These are phyloP conservation scores for Castanopsis chinensis DNA, from an alignment of 306 rosid genomes.

Conservation along the genomic window DNA sequence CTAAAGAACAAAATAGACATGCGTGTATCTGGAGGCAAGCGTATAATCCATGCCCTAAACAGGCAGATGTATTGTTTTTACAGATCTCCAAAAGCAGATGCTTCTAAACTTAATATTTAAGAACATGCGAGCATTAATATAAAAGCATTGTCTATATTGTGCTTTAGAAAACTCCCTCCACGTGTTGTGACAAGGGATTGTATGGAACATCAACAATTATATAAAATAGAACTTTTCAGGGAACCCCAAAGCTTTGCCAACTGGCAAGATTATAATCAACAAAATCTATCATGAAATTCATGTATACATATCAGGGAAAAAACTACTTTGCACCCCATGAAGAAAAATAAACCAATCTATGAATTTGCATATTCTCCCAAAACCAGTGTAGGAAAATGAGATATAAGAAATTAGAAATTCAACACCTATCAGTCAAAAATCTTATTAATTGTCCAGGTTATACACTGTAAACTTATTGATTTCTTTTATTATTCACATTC, in stretches of 20 bases:
- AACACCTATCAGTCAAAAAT: neutral
- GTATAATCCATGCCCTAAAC: neutral
- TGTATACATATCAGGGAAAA: neutral
- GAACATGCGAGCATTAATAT: neutral
- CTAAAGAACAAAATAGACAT: neutral
- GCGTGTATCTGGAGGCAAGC: constrained; percentile 1
- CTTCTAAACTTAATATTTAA: neutral
- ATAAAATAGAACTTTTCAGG: neutral
- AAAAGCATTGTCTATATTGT: neutral
- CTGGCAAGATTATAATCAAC: neutral
- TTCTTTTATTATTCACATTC: neutral
- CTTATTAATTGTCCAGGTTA: neutral
- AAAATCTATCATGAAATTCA: neutral
- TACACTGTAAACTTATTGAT: neutral
- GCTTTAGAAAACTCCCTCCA: neutral
- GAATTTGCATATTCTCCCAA: neutral
- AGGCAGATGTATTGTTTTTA: neutral
- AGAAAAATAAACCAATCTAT: neutral
- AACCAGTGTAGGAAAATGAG: neutral
- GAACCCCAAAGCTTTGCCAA: neutral
- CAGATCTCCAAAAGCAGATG: neutral
- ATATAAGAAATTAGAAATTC: neutral
- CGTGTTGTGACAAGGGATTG: no score
- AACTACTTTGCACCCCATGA: neutral
- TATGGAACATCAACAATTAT: neutral